Evolutionary conservation across 495 filamentous ascomycete species (phyloP), one percentile per base, ranked within the genome.

Genomic region (Halenospora varia): DNA sequence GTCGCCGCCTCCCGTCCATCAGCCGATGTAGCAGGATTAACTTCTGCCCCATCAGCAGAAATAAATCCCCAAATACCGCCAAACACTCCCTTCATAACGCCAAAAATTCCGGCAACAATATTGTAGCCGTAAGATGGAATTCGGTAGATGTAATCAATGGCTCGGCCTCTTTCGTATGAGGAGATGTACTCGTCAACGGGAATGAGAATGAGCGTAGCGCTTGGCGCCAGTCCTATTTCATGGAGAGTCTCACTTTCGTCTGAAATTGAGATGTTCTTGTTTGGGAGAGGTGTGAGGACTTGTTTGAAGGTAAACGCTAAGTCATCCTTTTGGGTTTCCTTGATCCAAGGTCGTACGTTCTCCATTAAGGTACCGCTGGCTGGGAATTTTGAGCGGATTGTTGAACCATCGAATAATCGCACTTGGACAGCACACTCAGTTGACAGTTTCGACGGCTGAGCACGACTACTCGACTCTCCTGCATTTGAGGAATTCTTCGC

Each of bases 391-490:
- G 75, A 76, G 25, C 89, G 84, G 48, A 97, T 81, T 13, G 82
- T 90, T 25, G 82, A 82, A 11, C 93, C 93, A 66, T 96, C 90
- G 41, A 96, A 87, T 0, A 96, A 75, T 1, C 93, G 84, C 41
- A 96, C 82, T 63, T 94, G 92, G 4, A 97, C 70, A 11, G 87
- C 81, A 60, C 80, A 88, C 53, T 77, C 71, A 25, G 41, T 22
- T 6, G 39, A 55, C 4, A 39, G 19, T 15, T 42, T 63, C 15
- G 45, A 24, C 10, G 45, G 23, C 19, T 48, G 18, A 8, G 23
- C 47, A 2, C 11, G 17, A 26, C 25, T 56, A 20, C 53, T 57
- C 2, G 58, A 23, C 15, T 18, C 29, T 35, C 29, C 24, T 17
- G 55, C 6, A 17, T 53, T 53, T 15, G 42, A 44, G 0, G 42